Conservation (phyloP, 352 stramenopile genomes). For the Pythium myriotylum region DNA sequence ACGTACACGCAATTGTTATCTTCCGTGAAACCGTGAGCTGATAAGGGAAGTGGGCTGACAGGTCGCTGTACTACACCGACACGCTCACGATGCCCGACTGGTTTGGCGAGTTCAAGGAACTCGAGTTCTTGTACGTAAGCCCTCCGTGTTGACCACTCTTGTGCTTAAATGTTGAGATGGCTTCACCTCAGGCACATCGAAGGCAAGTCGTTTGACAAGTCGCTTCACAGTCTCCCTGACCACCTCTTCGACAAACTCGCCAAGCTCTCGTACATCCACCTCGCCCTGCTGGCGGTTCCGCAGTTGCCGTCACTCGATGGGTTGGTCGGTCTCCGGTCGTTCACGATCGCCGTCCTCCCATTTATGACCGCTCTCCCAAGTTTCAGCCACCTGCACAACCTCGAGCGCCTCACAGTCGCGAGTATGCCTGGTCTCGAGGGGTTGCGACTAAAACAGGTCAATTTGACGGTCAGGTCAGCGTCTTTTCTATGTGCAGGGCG, state of each 20-base stretch:
- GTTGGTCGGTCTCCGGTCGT: constrained; percentile 31
- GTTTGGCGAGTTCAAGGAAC: constrained; percentile 29
- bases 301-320: constrained; percentile 27
- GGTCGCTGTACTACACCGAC: constrained; percentile 35
- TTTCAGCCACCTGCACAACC: constrained; percentile 24
- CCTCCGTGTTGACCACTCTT: neutral
- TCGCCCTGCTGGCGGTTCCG: constrained; percentile 28
- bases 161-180: no score
- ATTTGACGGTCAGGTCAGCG: no score
- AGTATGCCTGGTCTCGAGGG: no score
- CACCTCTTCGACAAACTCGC: constrained; percentile 36
- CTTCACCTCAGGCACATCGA: constrained; percentile 33
- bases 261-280: constrained; percentile 36
- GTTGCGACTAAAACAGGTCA: no score
- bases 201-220: constrained; percentile 23
- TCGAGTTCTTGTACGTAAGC: constrained; percentile 45
- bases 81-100: constrained; percentile 30
- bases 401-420: constrained; percentile 35
- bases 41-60: constrained; percentile 5
- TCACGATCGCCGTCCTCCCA: constrained; percentile 31
- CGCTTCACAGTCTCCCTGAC: constrained; percentile 25
- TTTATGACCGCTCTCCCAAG: constrained; percentile 19
- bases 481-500: no score
- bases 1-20: constrained; percentile 3
- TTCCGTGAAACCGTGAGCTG: neutral